phyloP scores from a whole-genome alignment of 2,329 filamentous ascomycete species.

The Beauveria brongniartii region DNA sequence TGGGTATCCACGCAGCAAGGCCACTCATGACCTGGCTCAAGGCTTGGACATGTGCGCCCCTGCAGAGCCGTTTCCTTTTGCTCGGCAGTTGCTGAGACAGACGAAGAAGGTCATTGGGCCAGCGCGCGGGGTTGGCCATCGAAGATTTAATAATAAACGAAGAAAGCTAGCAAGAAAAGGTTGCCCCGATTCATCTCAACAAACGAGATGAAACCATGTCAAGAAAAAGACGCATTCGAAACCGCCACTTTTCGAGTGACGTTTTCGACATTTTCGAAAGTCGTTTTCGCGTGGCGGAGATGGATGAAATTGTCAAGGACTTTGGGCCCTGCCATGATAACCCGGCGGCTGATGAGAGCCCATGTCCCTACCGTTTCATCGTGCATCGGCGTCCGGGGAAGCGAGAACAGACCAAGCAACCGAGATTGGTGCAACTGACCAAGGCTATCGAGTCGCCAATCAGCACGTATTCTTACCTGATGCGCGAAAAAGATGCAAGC shows the following conservation, averaged over 20 bases:
- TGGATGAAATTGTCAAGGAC: not conserved
- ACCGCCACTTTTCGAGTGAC: not conserved
- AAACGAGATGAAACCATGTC: not conserved
- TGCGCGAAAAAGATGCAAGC: not conserved
- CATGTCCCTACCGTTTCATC: not conserved
- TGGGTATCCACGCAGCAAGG: not conserved
- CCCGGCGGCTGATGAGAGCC: not conserved
- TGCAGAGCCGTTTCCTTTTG: not conserved
- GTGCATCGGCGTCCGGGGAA: not conserved
- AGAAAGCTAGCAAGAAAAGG: not conserved
- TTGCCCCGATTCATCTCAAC: not conserved
- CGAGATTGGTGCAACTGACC: not conserved
- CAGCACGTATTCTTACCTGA: too few relatives aligned
- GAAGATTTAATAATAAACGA: not conserved
- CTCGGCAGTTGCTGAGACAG: constrained; percentile 5
- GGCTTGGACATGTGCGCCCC: not conserved
- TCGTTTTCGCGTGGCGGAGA: not conserved
- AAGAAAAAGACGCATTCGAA: not conserved
- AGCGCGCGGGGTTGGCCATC: not conserved
- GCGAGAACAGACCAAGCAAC: not conserved
- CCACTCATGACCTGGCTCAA: not conserved
- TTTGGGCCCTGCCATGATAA: not conserved
- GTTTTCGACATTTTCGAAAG: not conserved
- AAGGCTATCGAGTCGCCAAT: too few relatives aligned
- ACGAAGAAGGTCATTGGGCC: not conserved